Percentiles rank a stretch among this genome's conserved stretches.
Evolutionary conservation across 164 flowering plant species (phyloP).

Genomic region (Nelumbo lutea): DNA sequence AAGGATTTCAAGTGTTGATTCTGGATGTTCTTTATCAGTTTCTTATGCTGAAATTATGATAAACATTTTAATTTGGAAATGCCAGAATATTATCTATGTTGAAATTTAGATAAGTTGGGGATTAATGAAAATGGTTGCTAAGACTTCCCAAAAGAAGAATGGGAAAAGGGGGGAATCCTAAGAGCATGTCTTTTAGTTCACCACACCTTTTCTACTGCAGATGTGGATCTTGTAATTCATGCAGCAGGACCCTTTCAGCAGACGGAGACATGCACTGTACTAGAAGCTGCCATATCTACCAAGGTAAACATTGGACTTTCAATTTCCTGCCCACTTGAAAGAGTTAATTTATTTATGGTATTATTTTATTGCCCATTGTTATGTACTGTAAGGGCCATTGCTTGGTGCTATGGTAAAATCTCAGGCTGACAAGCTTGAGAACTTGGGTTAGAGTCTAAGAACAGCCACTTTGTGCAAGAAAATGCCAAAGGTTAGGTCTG

Average conservation of each 20-base stretch:
- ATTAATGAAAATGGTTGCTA: not conserved
- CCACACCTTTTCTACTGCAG: conserved; percentile 28
- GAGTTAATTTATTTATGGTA: not conserved
- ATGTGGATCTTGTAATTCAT: conserved; percentile 91
- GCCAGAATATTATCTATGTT: not conserved
- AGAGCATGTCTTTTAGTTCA: not conserved
- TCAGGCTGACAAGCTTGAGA: too few species aligned
- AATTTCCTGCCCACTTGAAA: not conserved
- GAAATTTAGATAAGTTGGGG: not conserved
- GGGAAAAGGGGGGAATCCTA: not conserved
- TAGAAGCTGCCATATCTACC: conserved; percentile 89
- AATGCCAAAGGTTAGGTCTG: too few species aligned
- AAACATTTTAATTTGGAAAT: not conserved
- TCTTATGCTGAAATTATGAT: not conserved
- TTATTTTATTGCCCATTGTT: not conserved
- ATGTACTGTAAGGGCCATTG: too few species aligned
- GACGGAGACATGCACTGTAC: conserved; percentile 69
- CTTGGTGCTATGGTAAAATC: too few species aligned
- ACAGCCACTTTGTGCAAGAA: too few species aligned
- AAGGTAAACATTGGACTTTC: conserved; percentile 51
- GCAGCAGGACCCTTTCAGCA: conserved; percentile 96
- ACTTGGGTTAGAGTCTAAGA: too few species aligned
- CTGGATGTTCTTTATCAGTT: too few species aligned
- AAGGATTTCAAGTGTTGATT: not conserved
- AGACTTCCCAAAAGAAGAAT: not conserved